A percentile compares a stretch with the other conserved stretches of the same genome.
Evolutionary conservation across 768 basidiomycete genomes (phyloP).

Genomic region (Kwoniella bestiolae): DNA sequence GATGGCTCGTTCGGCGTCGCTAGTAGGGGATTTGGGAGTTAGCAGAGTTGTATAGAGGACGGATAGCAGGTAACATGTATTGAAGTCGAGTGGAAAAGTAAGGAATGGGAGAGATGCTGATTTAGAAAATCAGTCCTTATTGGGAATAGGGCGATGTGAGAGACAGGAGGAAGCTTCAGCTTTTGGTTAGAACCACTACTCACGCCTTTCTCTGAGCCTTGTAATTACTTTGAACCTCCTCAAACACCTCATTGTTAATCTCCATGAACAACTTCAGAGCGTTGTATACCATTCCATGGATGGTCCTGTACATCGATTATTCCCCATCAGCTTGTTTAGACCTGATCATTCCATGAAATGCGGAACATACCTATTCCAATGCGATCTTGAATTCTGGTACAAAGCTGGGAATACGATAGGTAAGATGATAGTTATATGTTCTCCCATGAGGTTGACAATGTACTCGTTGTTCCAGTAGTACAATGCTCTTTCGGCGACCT

Average conservation of each 20-base stretch:
- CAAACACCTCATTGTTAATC: slow-evolving; percentile 94
- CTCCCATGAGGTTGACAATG: slow-evolving; percentile 98
- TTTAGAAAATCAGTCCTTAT: not conserved
- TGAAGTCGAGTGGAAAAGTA: no score
- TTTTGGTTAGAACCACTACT: slow-evolving; percentile 60
- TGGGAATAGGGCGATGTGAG: slow-evolving; percentile 5
- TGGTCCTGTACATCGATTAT: slow-evolving; percentile 67
- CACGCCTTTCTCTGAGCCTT: slow-evolving; percentile 84
- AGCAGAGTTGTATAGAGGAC: no score
- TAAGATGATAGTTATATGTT: slow-evolving; percentile 82
- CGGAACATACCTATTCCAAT: slow-evolving; percentile 90
- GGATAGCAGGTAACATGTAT: no score
- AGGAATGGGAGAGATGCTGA: no score
- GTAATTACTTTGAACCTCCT: slow-evolving; percentile 89
- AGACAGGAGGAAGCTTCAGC: no score
- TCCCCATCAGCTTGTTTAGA: slow-evolving; percentile 8
- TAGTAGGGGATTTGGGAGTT: slow-evolving; percentile 53
- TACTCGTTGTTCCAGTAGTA: slow-evolving; percentile 99
- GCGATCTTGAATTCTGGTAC: slow-evolving; percentile 92
- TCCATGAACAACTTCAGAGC: slow-evolving; percentile 99
- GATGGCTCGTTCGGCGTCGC: slow-evolving; percentile 85
- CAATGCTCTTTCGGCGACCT: slow-evolving; percentile 91
- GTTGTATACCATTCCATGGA: slow-evolving; percentile 99
- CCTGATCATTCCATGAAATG: not conserved
- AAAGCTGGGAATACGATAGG: slow-evolving; percentile 97